A percentile compares a stretch with the other conserved stretches of the same genome.
Evolutionary conservation across 2,329 filamentous ascomycete genomes (phyloP).

Genomic region (Fusarium torulosum): DNA sequence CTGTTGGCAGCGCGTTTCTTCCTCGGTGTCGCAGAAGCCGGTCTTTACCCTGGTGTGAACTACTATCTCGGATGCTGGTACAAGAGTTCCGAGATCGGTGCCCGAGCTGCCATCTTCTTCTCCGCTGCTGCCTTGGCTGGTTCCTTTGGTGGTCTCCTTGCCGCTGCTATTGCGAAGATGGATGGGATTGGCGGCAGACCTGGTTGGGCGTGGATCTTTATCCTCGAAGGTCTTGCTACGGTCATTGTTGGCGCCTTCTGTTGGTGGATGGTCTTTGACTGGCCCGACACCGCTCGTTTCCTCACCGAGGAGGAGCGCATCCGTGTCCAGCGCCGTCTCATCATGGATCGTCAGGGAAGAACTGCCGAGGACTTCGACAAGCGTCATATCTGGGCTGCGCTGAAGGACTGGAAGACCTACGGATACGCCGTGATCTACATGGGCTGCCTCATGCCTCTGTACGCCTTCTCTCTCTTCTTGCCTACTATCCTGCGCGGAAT

Average conservation of each 20-base stretch:
- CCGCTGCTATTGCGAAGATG: slow-evolving; percentile 77
- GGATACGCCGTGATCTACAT: slow-evolving; percentile 62
- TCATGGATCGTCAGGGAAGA: slow-evolving; percentile 76
- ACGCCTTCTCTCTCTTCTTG: slow-evolving; percentile 67
- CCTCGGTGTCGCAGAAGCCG: slow-evolving; percentile 75
- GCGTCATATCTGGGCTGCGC: slow-evolving; percentile 75
- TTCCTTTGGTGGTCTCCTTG: slow-evolving; percentile 77
- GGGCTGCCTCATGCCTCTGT: slow-evolving; percentile 62
- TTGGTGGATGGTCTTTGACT: slow-evolving; percentile 83
- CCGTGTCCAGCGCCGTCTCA: slow-evolving; percentile 76
- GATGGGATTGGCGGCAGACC: slow-evolving; percentile 64
- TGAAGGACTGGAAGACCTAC: slow-evolving; percentile 82
- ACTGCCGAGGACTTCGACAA: slow-evolving; percentile 77
- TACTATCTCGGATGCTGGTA: slow-evolving; percentile 85
- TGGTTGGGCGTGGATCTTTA: slow-evolving; percentile 73
- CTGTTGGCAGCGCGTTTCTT: slow-evolving; percentile 65
- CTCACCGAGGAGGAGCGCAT: slow-evolving; percentile 74
- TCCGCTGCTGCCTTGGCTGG: slow-evolving; percentile 82
- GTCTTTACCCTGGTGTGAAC: slow-evolving; percentile 74
- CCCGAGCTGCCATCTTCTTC: slow-evolving; percentile 80
- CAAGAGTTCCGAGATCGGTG: slow-evolving; percentile 78
- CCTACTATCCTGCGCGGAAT: slow-evolving; percentile 66
- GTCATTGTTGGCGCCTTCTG: slow-evolving; percentile 72
- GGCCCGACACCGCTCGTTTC: slow-evolving; percentile 79
- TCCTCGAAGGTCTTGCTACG: slow-evolving; percentile 76